Conservation (phyloP, 345 rosid genomes). For the Passiflora organensis region DNA sequence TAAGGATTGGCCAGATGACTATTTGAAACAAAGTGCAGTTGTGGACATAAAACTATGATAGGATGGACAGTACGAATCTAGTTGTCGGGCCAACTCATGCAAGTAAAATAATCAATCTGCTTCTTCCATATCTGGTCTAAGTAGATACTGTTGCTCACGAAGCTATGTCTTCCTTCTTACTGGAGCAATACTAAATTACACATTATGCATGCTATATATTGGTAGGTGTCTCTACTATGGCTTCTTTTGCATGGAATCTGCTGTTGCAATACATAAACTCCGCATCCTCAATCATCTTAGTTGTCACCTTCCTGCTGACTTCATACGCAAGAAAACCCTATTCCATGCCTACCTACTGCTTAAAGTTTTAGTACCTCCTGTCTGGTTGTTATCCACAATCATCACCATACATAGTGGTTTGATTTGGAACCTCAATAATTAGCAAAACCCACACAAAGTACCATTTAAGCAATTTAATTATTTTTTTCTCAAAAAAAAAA, state of each 20-base stretch:
- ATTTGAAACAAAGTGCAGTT: background rate
- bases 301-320: slow-evolving; percentile 12
- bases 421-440: too few species aligned
- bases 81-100: too few species aligned
- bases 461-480: background rate
- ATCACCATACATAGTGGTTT: too few species aligned
- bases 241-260: background rate
- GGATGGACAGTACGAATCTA: too few species aligned
- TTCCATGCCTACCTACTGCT: background rate
- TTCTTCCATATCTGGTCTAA: too few species aligned
- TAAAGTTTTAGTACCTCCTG: background rate
- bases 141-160: too few species aligned
- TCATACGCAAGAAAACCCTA: background rate
- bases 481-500: background rate
- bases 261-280: background rate
- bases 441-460: background rate
- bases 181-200: background rate
- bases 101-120: too few species aligned
- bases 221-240: background rate
- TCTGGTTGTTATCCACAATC: too few species aligned
- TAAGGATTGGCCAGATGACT: too few species aligned
- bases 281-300: background rate
- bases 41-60: too few species aligned
- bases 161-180: too few species aligned
- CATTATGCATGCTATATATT: background rate